Conservation (phyloP, 768 basidiomycete species). For the Boletus sp. region DNA sequence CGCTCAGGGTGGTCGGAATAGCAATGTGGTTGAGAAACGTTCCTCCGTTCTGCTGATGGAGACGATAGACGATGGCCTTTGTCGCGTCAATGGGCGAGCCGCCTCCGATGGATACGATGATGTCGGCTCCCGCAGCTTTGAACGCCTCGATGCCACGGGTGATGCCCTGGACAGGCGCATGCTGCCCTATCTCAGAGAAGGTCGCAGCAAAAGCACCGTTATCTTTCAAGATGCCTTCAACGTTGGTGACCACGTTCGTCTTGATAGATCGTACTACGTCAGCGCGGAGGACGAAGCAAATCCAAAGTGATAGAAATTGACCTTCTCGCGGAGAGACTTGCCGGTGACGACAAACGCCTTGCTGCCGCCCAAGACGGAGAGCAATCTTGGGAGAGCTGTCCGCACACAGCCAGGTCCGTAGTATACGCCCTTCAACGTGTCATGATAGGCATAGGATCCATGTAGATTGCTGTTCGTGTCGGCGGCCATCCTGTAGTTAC, state of each 20-base stretch:
- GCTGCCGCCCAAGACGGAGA: slow-evolving; percentile 51
- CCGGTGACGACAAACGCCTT: slow-evolving; percentile 76
- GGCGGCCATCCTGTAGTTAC: slow-evolving; percentile 10
- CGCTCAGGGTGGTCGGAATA: slow-evolving; percentile 79
- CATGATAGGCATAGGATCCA: slow-evolving; percentile 67
- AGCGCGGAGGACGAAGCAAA: background rate
- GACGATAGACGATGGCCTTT: slow-evolving; percentile 66
- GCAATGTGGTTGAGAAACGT: slow-evolving; percentile 64
- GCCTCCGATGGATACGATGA: slow-evolving; percentile 73
- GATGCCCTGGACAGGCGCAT: slow-evolving; percentile 69
- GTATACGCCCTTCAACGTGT: slow-evolving; percentile 64
- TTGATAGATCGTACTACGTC: slow-evolving; percentile 13
- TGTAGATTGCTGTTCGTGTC: slow-evolving; percentile 12
- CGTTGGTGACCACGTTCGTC: slow-evolving; percentile 25
- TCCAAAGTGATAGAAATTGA: slow-evolving; percentile 3
- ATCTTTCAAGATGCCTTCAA: slow-evolving; percentile 49
- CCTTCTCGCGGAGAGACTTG: slow-evolving; percentile 65
- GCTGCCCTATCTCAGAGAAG: slow-evolving; percentile 73
- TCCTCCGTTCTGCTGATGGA: slow-evolving; percentile 56
- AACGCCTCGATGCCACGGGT: slow-evolving; percentile 53
- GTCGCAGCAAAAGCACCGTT: slow-evolving; percentile 61
- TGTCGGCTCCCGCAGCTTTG: slow-evolving; percentile 57
- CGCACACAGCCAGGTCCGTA: slow-evolving; percentile 70
- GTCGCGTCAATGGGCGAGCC: slow-evolving; percentile 80
- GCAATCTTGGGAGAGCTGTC: slow-evolving; percentile 62